These are phyloP conservation scores for Dianthus caryophyllus DNA, from an alignment of 148 eudicot species.

Conservation along the genomic window DNA sequence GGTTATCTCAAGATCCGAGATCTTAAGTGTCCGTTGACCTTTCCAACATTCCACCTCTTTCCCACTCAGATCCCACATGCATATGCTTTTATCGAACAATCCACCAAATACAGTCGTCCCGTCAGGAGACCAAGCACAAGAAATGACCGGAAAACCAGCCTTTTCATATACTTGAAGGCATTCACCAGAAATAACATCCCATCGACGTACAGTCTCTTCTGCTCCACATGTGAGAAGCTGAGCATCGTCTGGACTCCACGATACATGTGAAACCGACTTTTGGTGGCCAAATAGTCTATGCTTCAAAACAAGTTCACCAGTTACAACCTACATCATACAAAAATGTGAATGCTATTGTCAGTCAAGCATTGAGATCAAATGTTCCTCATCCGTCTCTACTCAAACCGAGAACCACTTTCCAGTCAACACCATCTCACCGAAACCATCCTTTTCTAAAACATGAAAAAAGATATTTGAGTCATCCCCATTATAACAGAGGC, in stretches of 20 bases:
- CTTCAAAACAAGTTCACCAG: conserved; percentile 44
- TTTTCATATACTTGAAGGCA: conserved; percentile 68
- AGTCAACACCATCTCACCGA: too few species aligned
- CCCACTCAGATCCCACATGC: conserved; percentile 75
- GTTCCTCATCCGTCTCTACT: too few species aligned
- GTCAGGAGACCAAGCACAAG: conserved; percentile 82
- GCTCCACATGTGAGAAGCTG: conserved; percentile 76
- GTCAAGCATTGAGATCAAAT: neutral
- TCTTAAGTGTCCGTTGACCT: conserved; percentile 50
- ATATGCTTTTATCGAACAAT: conserved; percentile 61
- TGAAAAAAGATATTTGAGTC: too few species aligned
- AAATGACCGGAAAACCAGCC: conserved; percentile 45
- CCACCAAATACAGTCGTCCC: conserved; percentile 57
- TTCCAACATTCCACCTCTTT: conserved; percentile 70
- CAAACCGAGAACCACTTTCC: neutral
- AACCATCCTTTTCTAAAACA: too few species aligned
- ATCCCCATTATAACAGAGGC: too few species aligned
- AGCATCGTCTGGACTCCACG: conserved; percentile 73
- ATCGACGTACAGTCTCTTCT: conserved; percentile 64
- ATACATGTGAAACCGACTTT: conserved; percentile 54
- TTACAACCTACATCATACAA: conserved; percentile 11
- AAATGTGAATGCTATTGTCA: neutral
- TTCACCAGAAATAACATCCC: conserved; percentile 74
- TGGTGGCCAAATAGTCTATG: conserved; percentile 61
- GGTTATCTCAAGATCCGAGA: conserved; percentile 59